Percentiles rank a stretch among this genome's conserved stretches.
These are phyloP conservation scores for Fomitopsis pulvina DNA, from an alignment of 768 basidiomycete genomes.

Conservation along the genomic window DNA sequence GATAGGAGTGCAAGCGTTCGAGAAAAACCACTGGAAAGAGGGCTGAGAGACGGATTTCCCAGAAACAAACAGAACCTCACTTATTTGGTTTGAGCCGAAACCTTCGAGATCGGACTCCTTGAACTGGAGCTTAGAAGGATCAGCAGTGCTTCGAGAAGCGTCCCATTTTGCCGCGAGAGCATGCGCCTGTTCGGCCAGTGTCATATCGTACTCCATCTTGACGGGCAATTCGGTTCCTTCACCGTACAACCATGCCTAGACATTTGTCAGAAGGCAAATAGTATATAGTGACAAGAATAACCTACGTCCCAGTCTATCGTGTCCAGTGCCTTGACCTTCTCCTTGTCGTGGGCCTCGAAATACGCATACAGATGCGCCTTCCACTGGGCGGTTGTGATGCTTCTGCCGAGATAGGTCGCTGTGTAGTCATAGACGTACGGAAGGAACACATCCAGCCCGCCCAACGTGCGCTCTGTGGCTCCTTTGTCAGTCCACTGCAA, in stretches of 20 bases:
- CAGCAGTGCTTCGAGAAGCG: constrained; percentile 40
- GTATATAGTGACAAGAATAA: constrained; percentile 1
- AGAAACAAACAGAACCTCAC: constrained; percentile 32
- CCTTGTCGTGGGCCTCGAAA: constrained; percentile 48
- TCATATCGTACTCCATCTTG: constrained; percentile 66
- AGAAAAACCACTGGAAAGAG: constrained; percentile 66
- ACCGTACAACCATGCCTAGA: constrained; percentile 76
- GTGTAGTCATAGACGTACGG: constrained; percentile 85
- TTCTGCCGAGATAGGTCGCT: constrained; percentile 71
- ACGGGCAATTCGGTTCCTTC: constrained; percentile 71
- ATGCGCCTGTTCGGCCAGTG: constrained; percentile 64
- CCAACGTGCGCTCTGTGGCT: constrained; percentile 54
- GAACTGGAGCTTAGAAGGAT: constrained; percentile 47
- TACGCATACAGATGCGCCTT: constrained; percentile 71
- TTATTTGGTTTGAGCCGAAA: constrained; percentile 73
- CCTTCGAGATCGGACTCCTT: constrained; percentile 47
- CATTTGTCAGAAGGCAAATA: background rate
- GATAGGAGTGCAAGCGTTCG: constrained; percentile 63
- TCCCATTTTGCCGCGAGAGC: constrained; percentile 73
- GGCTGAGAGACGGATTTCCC: background rate
- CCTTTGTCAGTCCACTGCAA: background rate
- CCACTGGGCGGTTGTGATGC: constrained; percentile 83
- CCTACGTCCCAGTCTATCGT: constrained; percentile 74
- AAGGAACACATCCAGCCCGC: constrained; percentile 78
- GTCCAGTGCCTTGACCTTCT: constrained; percentile 61